phyloP scores from a whole-genome alignment of 257 asterid genomes.

The Solanum chilense region DNA sequence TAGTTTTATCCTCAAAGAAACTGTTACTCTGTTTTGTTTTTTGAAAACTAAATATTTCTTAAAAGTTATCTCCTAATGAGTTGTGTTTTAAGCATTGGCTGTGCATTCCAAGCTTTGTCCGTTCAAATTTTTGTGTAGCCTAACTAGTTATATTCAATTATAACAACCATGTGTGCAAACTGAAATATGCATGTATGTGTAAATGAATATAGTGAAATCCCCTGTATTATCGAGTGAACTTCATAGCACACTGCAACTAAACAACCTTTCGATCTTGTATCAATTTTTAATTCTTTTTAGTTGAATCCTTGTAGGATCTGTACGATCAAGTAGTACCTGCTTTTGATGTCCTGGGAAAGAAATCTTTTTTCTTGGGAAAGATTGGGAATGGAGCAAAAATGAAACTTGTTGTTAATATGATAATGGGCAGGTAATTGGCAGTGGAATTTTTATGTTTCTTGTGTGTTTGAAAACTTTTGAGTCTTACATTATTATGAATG shows the following conservation, averaged over 20 bases:
- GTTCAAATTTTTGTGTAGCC: not conserved
- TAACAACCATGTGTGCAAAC: not conserved
- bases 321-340: constrained; percentile 69
- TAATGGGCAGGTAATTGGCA: constrained; percentile 80
- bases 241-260: not conserved
- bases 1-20: not conserved
- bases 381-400: constrained; percentile 96
- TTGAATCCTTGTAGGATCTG: constrained; percentile 33
- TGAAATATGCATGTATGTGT: not conserved
- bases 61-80: not conserved
- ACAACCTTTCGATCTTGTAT: not conserved
- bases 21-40: not conserved
- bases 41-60: not conserved
- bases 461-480: not conserved
- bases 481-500: not conserved
- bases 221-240: not conserved
- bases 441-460: not conserved
- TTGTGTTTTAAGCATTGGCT: not conserved
- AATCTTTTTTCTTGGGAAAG: constrained; percentile 72
- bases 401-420: constrained; percentile 98
- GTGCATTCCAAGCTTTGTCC: not conserved
- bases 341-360: constrained; percentile 81
- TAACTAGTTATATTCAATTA: not conserved
- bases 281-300: not conserved
- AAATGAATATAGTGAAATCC: not conserved